Evolutionary conservation across 2,329 filamentous ascomycete genomes (phyloP), one percentile per base, ranked within the genome.

Genomic region (Aspergillus pseudoglaucus): DNA sequence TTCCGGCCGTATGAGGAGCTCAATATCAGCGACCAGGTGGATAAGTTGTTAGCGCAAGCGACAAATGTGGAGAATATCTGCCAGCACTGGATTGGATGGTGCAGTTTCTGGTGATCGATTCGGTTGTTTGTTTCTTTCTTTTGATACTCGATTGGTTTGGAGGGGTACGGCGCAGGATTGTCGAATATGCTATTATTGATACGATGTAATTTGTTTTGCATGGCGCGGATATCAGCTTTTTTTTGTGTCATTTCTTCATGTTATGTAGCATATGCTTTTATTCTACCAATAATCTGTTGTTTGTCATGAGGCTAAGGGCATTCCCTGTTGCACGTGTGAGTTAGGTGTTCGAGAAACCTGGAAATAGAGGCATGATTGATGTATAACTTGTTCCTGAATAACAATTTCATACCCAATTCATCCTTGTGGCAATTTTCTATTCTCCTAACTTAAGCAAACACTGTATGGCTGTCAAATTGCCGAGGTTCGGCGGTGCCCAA

Each of bases 11-110:
- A 80, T 41, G 87, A 94, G 60, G 91, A 97, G 71, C 77, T 98
- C 53, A 85, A 84, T 49, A 84, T 95, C 18, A 83, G 88, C 47
- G 82, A 83, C 52, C 93, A 99, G 72, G 94, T 98, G 4, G 91
- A 95, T 69, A 91, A 94, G 68, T 75, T 99, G 60, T 87, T 99
- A 59, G 85, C 87, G 52, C 91, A 98, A 74, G 93, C 93, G 18
- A 98, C 93, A 6, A 96, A 93, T 64, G 76, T 97, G 59, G 93
- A 97, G 78, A 97, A 97, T 67, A 75, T 98, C 52, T 98, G 93
- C 67, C 93, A 97, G 76, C 93, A 97, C 74, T 98, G 96, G 68
- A 95, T 97, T 60, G 93, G 93, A 54, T 97, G 91, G 91, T 97
- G 91, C 72, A 94, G 88, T 71, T 97, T 96, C 78, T 97, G 91